Conservation (phyloP, 305 asterid genomes). For the Fraxinus latifolia region DNA sequence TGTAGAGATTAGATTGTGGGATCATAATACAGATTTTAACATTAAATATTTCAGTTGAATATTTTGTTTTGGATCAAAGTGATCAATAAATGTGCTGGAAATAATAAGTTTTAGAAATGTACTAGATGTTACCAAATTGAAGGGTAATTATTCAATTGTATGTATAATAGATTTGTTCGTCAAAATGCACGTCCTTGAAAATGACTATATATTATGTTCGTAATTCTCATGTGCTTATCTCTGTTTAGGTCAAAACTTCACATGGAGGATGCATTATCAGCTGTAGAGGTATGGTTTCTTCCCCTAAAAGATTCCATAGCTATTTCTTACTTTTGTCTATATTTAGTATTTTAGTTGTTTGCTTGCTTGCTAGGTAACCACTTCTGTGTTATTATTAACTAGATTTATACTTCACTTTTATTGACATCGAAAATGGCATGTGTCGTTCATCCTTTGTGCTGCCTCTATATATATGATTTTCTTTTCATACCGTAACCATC, state of each 20-base stretch:
- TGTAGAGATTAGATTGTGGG: neutral
- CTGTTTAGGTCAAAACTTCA: conserved; percentile 42
- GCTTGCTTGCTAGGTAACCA: neutral
- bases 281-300: conserved; percentile 44
- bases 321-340: neutral
- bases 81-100: conserved; percentile 5
- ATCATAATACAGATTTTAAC: neutral
- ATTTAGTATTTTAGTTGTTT: neutral
- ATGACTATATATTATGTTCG: conserved; percentile 9
- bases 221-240: conserved; percentile 6
- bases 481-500: neutral
- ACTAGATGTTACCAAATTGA: neutral
- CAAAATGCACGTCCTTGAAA: neutral
- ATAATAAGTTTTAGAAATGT: conserved; percentile 4
- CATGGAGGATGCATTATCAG: conserved; percentile 31
- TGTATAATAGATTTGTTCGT: neutral
- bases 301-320: neutral
- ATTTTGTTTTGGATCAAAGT: conserved; percentile 2
- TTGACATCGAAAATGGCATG: conserved; percentile 8
- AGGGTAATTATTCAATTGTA: neutral
- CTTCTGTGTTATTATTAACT: neutral
- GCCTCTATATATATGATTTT: neutral
- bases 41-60: neutral
- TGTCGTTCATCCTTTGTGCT: conserved; percentile 9
- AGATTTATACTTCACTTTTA: neutral